phyloP scores from a whole-genome alignment of 164 flowering plant genomes.

The Vitis riparia region DNA sequence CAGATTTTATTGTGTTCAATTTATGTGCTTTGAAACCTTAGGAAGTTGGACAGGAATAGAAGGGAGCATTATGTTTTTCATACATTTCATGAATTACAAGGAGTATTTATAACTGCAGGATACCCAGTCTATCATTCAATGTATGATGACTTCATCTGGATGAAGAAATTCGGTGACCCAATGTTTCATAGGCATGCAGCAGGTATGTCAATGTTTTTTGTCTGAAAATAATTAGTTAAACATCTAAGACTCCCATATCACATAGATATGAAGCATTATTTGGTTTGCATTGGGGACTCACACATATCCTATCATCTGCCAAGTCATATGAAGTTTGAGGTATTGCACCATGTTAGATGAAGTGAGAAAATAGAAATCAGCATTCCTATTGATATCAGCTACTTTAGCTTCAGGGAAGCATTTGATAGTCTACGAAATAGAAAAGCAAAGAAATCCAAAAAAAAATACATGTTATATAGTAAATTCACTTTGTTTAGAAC shows the following conservation, averaged over 20 bases:
- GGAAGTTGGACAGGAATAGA: too few species aligned
- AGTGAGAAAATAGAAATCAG: background rate
- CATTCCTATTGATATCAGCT: background rate
- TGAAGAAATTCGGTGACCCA: slow-evolving; percentile 76
- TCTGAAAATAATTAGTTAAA: background rate
- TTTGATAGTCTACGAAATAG: background rate
- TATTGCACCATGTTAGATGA: background rate
- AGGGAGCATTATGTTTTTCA: background rate
- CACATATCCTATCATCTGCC: background rate
- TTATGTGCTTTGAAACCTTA: too few species aligned
- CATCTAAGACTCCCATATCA: background rate
- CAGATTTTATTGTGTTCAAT: too few species aligned
- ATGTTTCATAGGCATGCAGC: slow-evolving; percentile 70
- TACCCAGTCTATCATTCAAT: slow-evolving; percentile 81
- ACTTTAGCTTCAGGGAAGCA: background rate
- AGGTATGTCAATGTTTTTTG: slow-evolving; percentile 33
- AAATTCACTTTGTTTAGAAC: background rate
- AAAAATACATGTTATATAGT: background rate
- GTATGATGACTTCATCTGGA: slow-evolving; percentile 77
- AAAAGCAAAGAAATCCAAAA: background rate
- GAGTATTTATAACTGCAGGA: slow-evolving; percentile 29
- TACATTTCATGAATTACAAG: background rate
- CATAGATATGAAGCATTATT: background rate
- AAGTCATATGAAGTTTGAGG: background rate
- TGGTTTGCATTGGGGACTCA: background rate